These are phyloP conservation scores for Exophiala bonariae DNA, from an alignment of 2,329 filamentous ascomycete species.

Conservation along the genomic window DNA sequence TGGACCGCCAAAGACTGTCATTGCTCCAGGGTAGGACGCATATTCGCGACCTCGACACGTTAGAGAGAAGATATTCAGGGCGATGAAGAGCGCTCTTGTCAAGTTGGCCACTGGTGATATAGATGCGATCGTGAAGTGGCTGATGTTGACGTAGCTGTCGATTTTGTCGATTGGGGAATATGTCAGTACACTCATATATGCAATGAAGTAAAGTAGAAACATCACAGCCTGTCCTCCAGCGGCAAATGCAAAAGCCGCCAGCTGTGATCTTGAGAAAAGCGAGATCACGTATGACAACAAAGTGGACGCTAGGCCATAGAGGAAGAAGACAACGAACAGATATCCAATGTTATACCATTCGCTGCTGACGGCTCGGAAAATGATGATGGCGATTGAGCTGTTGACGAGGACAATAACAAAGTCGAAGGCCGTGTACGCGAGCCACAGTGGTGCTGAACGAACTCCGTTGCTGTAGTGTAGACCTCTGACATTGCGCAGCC, in stretches of 20 bases:
- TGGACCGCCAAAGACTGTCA: conserved; percentile 77
- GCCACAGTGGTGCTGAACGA: conserved; percentile 76
- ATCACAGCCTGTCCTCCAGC: conserved; percentile 73
- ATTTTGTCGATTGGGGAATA: conserved; percentile 71
- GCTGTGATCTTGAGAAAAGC: conserved; percentile 73
- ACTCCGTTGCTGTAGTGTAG: conserved; percentile 93
- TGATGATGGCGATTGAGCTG: conserved; percentile 64
- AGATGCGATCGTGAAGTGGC: conserved; percentile 72
- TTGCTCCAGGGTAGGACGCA: conserved; percentile 66
- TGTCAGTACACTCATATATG: conserved; percentile 70
- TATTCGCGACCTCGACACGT: conserved; percentile 67
- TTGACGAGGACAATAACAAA: conserved; percentile 70
- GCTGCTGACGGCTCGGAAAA: conserved; percentile 63
- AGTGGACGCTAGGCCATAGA: conserved; percentile 78
- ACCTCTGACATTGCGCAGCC: conserved; percentile 74
- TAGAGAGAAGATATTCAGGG: conserved; percentile 80
- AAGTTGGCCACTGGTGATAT: conserved; percentile 77
- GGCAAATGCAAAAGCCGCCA: conserved; percentile 81
- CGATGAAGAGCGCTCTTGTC: conserved; percentile 70
- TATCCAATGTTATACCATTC: conserved; percentile 80
- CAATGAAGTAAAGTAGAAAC: conserved; percentile 71
- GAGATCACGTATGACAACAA: conserved; percentile 80
- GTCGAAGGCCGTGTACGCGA: conserved; percentile 80
- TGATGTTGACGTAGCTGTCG: conserved; percentile 65
- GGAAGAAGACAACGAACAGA: conserved; percentile 74